Conservation (phyloP, 257 asterid genomes). For the Capsicum rhomboideum region DNA sequence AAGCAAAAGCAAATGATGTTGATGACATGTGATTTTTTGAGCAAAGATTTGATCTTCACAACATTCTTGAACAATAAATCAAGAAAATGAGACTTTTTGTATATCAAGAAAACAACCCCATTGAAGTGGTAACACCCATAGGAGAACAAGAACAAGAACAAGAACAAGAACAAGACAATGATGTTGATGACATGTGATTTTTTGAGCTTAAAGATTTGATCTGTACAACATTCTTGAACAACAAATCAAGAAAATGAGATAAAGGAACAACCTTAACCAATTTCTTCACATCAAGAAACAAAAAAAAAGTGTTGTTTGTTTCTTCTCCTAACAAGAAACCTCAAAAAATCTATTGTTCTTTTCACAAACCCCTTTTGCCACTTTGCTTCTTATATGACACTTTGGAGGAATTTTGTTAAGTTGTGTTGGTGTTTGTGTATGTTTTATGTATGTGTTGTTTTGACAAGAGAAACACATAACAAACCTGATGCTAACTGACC, state of each 20-base stretch:
- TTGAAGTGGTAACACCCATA: conserved; percentile 4
- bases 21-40: no score
- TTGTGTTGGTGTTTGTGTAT: background rate
- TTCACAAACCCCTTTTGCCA: background rate
- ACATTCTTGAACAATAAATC: no score
- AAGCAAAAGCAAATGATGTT: background rate
- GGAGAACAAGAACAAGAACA: conserved; percentile 8
- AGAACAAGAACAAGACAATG: no score
- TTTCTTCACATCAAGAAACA: background rate
- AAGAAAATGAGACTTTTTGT: background rate
- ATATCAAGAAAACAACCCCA: conserved; percentile 21
- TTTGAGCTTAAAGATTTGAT: background rate
- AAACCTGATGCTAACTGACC: background rate
- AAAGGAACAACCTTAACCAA: background rate
- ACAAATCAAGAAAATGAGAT: background rate
- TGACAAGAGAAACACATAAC: conserved; percentile 1
- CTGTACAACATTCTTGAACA: background rate
- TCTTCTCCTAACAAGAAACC: background rate
- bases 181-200: background rate
- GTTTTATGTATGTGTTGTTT: background rate
- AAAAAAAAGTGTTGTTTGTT: background rate
- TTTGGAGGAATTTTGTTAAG: background rate
- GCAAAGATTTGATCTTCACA: no score
- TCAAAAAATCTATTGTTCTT: background rate
- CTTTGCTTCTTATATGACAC: background rate